Base-by-base conservation (phyloP, 345 rosid genomes). In the Populus davidiana region DNA sequence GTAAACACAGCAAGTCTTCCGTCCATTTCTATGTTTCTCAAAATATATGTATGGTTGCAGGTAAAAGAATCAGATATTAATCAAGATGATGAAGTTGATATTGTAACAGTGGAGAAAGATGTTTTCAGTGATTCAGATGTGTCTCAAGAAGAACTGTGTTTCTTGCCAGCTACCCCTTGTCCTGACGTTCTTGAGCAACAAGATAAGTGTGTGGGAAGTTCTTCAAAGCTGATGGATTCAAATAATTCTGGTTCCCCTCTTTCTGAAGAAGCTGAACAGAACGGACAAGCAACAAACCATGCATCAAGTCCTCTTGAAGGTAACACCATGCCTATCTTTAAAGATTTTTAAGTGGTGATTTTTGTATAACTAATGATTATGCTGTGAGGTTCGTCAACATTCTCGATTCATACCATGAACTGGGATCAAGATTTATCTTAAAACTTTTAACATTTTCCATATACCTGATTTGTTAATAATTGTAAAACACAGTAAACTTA, bases 41-140 rank as follows among this genome's bases (percentile, higher is more conserved):
- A 79, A 54, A 74, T 66, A 73, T 81, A 69, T 77, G 81, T 67
- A 21, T 82, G 66, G 72, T 33, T 84, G 81, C 82, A 95, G 99
- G 94, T 90, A 81, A 95, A 88, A 88, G 95, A 85, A 71, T 81
- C 89, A 49, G 91, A 85, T 85, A 88, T 87, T 71, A 92, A 94
- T 86, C 93, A 96, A 87, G 98, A 94, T 86, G 98, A 94, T 63
- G 97, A 91, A 76, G 93, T 94, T 84, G 99, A 96, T 85, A 91
- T 96, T 78, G 83, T 92, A 88, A 87, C 94, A 2, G 86, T 92
- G 67, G 99, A 92, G 75, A 89, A 91, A 84, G 95, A 90, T 85
- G 85, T 83, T 75, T 89, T 94, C 80, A 96, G 98, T 85, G 99
- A 94, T 85, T 94, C 99, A 73, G 99, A 96, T 80, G 87, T 86